These are phyloP conservation scores for Penicillium sp. DNA, from an alignment of 2,329 filamentous ascomycete genomes.

Conservation along the genomic window DNA sequence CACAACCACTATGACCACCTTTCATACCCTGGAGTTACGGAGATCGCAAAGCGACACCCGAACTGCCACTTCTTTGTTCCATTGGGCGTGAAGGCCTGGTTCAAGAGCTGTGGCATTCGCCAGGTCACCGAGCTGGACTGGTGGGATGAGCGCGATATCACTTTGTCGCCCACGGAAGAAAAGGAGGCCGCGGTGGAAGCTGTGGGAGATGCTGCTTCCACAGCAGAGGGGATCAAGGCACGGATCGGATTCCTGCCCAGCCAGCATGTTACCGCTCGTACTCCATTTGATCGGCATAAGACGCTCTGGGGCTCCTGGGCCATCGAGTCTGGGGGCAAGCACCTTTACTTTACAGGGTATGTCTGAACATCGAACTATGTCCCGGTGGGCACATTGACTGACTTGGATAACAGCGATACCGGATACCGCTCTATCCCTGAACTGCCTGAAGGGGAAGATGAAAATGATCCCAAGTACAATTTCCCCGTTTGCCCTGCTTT, in stretches of 20 bases:
- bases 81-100: conserved; percentile 83
- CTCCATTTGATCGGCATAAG: conserved; percentile 69
- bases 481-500: conserved; percentile 83
- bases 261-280: conserved; percentile 79
- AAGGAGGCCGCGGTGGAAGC: conserved; percentile 37
- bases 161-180: conserved; percentile 55
- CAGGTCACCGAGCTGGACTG: conserved; percentile 91
- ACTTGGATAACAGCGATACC: conserved; percentile 70
- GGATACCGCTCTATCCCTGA: conserved; percentile 81
- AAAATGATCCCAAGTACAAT: conserved; percentile 71
- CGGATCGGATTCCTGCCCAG: conserved; percentile 79
- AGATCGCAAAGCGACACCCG: conserved; percentile 73
- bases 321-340: conserved; percentile 73
- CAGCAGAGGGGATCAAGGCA: conserved; percentile 64
- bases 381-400: conserved; percentile 12
- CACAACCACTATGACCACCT: conserved; percentile 96
- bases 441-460: conserved; percentile 67
- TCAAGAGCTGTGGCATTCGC: conserved; percentile 69
- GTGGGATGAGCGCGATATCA: conserved; percentile 87
- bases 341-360: conserved; percentile 80
- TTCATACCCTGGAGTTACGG: conserved; percentile 74
- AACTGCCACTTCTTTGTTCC: conserved; percentile 88
- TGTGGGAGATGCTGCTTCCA: conserved; percentile 30
- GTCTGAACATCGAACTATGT: background rate
- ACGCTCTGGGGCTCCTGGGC: conserved; percentile 92